Evolutionary conservation across 139 green algal species (phyloP).

Genomic region (Picochlorum sp.): DNA sequence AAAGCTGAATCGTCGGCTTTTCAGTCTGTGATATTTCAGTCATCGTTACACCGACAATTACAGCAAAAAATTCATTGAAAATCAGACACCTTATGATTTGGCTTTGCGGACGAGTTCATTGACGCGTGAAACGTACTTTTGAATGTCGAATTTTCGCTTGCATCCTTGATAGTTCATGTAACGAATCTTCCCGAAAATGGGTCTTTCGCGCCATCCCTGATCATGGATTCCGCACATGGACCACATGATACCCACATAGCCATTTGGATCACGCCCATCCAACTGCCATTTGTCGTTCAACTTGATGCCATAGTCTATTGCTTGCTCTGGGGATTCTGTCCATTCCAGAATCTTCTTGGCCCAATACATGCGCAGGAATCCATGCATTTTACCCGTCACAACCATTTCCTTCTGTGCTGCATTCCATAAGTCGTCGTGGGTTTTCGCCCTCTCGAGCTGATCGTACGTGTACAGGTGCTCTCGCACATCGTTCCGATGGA

Average conservation of each 20-base stretch:
- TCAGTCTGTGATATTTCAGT: not conserved
- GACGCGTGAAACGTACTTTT: constrained; percentile 47
- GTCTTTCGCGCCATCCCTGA: constrained; percentile 85
- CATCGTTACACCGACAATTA: not conserved
- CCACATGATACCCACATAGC: constrained; percentile 94
- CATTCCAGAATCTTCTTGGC: constrained; percentile 98
- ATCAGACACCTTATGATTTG: not conserved
- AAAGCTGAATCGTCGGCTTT: not conserved
- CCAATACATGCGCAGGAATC: constrained; percentile 99
- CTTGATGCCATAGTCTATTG: constrained; percentile 69
- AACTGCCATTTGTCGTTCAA: constrained; percentile 87
- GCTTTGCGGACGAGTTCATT: constrained; percentile 10
- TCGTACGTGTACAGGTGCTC: constrained; percentile 42
- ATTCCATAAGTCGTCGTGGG: constrained; percentile 95
- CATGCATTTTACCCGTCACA: constrained; percentile 92
- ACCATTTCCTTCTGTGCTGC: constrained; percentile 87
- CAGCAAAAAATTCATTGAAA: not conserved
- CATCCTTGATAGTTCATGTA: constrained; percentile 93
- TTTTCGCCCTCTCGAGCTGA: constrained; percentile 75
- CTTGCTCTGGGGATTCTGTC: constrained; percentile 68
- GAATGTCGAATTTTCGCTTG: constrained; percentile 94
- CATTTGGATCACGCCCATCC: constrained; percentile 78
- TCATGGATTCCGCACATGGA: constrained; percentile 87
- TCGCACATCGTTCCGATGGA: constrained; percentile 67
- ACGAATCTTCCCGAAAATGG: constrained; percentile 95